Base-by-base conservation (phyloP, 78 protist species). In the Planoprotostelium fungivorum region DNA sequence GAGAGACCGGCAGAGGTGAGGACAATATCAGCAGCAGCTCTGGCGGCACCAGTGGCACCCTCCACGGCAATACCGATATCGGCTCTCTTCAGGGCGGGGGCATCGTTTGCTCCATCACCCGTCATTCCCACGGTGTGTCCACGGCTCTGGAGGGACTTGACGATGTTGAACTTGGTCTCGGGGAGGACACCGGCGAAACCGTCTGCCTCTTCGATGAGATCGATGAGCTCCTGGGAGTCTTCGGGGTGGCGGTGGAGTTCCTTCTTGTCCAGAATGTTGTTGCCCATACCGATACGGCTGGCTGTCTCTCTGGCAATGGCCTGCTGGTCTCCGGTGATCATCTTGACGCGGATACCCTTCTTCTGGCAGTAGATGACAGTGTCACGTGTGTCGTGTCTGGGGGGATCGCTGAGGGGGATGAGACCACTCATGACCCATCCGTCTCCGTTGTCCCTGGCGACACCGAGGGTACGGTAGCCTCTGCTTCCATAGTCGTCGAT, bases 61-160 rank as follows among this genome's bases (percentile, higher is more conserved):
- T 93, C 98, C 34, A 97, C 98, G n/a, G 99, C 99, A 90, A 98
- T 97, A 51, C 99, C 99, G 90, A 98, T 96, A 93, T 98, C 94
- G n/a, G 99, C 99, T 87, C 93, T 90, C 95, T 96, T 96, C 37
- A 98, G 93, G 35, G 99, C 99, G n/a, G 98, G 99, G 16, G 99
- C 99, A 90, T 98, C 99, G 94, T 98, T 98, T 23, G 97, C 99
- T 35, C 99, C 99, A 63, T 98, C 99, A 36, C 99, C 99, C 37
- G 98, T 97, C 98, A 97, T 96, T 86, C 98, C 99, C 28, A 91
- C 95, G n/a, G 93, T 85, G 91, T 94, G 96, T 38, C 93, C 95
- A 5, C 85, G 51, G 89, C 89, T 85, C 89, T 94, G 96, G 28
- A 96, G 95, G 38, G 87, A 84, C 39, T 93, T 90, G 31, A 98